These are phyloP conservation scores for Beauveria australis DNA, from an alignment of 2,329 filamentous ascomycete species.

Conservation along the genomic window DNA sequence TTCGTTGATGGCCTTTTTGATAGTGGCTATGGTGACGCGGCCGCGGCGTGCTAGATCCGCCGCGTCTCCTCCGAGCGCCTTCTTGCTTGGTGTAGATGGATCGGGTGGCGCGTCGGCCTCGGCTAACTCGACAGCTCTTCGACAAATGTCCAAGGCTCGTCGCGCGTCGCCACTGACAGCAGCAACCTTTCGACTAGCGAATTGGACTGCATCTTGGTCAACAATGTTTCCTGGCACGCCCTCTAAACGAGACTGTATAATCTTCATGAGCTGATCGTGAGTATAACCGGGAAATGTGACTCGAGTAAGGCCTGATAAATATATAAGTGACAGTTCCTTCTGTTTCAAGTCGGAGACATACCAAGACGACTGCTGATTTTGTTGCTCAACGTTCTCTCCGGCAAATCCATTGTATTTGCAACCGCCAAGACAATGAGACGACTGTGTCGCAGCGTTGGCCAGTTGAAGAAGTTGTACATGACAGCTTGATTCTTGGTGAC, in stretches of 20 bases:
- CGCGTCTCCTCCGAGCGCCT: slow-evolving; percentile 18
- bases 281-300: slow-evolving; percentile 98
- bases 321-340: neutral
- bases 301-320: slow-evolving; percentile 64
- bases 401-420: slow-evolving; percentile 97
- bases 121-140: slow-evolving; percentile 88
- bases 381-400: slow-evolving; percentile 91
- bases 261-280: slow-evolving; percentile 93
- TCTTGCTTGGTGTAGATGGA: slow-evolving; percentile 56
- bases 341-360: slow-evolving; percentile 19
- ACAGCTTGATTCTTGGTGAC: slow-evolving; percentile 99
- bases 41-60: slow-evolving; percentile 22
- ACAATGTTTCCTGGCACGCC: slow-evolving; percentile 86
- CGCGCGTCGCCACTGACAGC: slow-evolving; percentile 92
- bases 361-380: slow-evolving; percentile 90
- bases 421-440: slow-evolving; percentile 93
- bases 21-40: slow-evolving; percentile 82
- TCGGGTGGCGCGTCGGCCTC: slow-evolving; percentile 56
- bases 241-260: slow-evolving; percentile 88
- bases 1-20: slow-evolving; percentile 91
- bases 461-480: slow-evolving; percentile 99
- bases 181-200: slow-evolving; percentile 91
- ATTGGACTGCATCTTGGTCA: slow-evolving; percentile 87
- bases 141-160: slow-evolving; percentile 88
- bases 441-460: slow-evolving; percentile 86